These are phyloP conservation scores for Aureobasidium zeae DNA, from an alignment of 2,329 filamentous ascomycete genomes.

Conservation along the genomic window DNA sequence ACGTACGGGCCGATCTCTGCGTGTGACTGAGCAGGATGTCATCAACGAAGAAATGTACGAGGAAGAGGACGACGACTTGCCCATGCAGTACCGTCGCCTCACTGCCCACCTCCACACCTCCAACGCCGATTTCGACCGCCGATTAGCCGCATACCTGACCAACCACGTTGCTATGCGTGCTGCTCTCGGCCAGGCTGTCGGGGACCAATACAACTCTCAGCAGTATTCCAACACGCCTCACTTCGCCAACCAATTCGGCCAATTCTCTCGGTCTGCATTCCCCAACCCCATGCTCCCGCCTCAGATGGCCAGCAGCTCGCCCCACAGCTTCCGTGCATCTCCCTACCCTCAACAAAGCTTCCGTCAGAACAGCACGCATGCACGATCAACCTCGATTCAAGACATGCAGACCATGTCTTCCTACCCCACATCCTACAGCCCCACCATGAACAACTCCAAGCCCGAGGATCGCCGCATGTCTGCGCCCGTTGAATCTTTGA, in stretches of 20 bases:
- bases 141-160: constrained; percentile 50
- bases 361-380: constrained; percentile 29
- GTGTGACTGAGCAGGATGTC: constrained; percentile 78
- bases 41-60: constrained; percentile 93
- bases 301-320: constrained; percentile 22
- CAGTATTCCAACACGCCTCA: constrained; percentile 31
- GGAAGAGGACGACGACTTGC: constrained; percentile 77
- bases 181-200: constrained; percentile 38
- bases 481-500: constrained; percentile 27
- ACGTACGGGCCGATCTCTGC: constrained; percentile 71
- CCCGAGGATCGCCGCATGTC: constrained; percentile 35
- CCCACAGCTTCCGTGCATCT: constrained; percentile 32
- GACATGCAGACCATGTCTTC: constrained; percentile 21
- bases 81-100: constrained; percentile 55
- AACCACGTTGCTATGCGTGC: constrained; percentile 49
- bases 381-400: constrained; percentile 39
- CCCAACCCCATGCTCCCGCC: constrained; percentile 22
- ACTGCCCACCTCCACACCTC: constrained; percentile 53
- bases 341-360: constrained; percentile 30
- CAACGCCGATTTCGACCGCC: constrained; percentile 52
- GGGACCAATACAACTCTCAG: constrained; percentile 32
- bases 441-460: constrained; percentile 15
- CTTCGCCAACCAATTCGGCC: constrained; percentile 32
- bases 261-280: constrained; percentile 20
- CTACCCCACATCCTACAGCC: constrained; percentile 16